Percentiles rank a stretch among this genome's conserved stretches.
Conservation (phyloP, 176 grass and related monocot genomes). For the Puccinellia tenuiflora region DNA sequence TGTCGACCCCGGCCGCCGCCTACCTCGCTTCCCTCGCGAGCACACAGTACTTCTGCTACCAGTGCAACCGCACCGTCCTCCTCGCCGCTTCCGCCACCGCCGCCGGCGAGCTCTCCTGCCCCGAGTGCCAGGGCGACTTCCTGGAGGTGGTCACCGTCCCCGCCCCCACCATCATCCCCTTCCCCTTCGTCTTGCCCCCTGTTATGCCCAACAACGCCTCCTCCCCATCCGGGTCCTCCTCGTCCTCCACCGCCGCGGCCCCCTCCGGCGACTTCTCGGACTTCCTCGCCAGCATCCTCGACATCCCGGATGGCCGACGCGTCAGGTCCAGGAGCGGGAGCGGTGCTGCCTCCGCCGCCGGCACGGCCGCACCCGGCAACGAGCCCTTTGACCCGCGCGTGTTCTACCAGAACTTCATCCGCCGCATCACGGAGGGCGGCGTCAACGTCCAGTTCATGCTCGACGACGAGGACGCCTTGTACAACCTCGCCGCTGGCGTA, state of each 20-base stretch:
- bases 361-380: slow-evolving; percentile 40
- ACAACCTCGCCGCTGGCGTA: slow-evolving; percentile 28
- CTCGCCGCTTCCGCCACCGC: slow-evolving; percentile 39
- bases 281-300: slow-evolving; percentile 41
- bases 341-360: slow-evolving; percentile 18
- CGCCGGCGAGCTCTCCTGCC: slow-evolving; percentile 60
- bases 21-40: slow-evolving; percentile 49
- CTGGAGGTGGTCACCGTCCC: slow-evolving; percentile 75
- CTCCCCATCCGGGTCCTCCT: slow-evolving; percentile 33
- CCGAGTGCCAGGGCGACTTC: slow-evolving; percentile 81
- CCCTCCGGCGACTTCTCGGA: slow-evolving; percentile 29
- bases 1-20: slow-evolving; percentile 46
- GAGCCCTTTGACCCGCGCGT: slow-evolving; percentile 59
- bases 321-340: slow-evolving; percentile 13
- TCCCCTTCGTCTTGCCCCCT: slow-evolving; percentile 35
- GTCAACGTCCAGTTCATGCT: slow-evolving; percentile 78
- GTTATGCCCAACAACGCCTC: slow-evolving; percentile 25
- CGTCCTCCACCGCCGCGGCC: slow-evolving; percentile 36
- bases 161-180: slow-evolving; percentile 56
- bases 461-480: slow-evolving; percentile 45
- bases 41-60: slow-evolving; percentile 88
- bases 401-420: slow-evolving; percentile 76
- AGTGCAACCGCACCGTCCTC: slow-evolving; percentile 79
- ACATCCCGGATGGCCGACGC: slow-evolving; percentile 12
- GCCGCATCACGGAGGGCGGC: slow-evolving; percentile 53